These are phyloP conservation scores for Stropharia rugosoannulata DNA, from an alignment of 768 basidiomycete genomes.

Conservation along the genomic window DNA sequence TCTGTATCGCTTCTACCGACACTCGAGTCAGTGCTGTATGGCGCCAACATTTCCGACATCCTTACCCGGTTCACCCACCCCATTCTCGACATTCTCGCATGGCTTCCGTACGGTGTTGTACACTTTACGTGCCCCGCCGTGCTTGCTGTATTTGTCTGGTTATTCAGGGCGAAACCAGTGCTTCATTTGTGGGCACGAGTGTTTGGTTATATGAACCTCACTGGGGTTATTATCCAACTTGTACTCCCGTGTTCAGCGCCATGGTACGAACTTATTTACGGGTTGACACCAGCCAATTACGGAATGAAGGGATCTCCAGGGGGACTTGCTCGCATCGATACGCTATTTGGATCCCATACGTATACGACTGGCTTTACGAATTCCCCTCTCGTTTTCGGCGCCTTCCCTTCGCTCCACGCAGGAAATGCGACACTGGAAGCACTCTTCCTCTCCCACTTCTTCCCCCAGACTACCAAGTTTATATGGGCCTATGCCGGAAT, in stretches of 20 bases:
- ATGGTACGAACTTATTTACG: conserved; percentile 97
- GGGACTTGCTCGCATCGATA: conserved; percentile 90
- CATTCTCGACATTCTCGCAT: conserved; percentile 87
- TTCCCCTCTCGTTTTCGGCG: conserved; percentile 94
- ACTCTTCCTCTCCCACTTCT: conserved; percentile 93
- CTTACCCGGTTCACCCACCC: conserved; percentile 94
- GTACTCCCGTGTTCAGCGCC: conserved; percentile 92
- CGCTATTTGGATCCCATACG: conserved; percentile 69
- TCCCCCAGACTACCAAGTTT: conserved; percentile 66
- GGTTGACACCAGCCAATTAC: conserved; percentile 94
- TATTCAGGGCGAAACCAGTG: conserved; percentile 79
- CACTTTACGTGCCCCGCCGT: conserved; percentile 90
- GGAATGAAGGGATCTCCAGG: conserved; percentile 90
- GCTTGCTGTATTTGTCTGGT: conserved; percentile 83
- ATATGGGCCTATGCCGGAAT: conserved; percentile 84
- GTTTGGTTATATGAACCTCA: conserved; percentile 92
- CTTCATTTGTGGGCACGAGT: conserved; percentile 84
- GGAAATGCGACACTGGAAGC: conserved; percentile 91
- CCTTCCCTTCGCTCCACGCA: conserved; percentile 93
- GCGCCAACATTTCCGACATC: conserved; percentile 96
- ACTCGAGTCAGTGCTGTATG: conserved; percentile 92
- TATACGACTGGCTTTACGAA: conserved; percentile 83
- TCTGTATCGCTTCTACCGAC: conserved; percentile 94
- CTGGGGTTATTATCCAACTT: conserved; percentile 87
- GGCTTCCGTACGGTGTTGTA: conserved; percentile 95